Percentiles rank a stretch among this genome's conserved stretches.
Conservation (phyloP, 2,329 filamentous ascomycete species). For the Uncinocarpus reesii region DNA sequence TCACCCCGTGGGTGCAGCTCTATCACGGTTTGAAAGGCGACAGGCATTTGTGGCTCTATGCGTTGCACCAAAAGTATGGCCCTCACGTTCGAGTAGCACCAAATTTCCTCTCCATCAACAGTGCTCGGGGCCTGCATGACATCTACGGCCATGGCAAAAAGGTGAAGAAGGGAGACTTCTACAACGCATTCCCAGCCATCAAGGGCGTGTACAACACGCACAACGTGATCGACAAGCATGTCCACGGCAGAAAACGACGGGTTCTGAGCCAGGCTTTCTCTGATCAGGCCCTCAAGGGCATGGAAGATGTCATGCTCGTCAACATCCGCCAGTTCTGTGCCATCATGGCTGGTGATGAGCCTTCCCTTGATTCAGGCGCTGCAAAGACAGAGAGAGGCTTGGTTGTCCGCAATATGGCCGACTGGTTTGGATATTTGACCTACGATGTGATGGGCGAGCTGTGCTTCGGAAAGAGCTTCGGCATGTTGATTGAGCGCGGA, state of each 20-base stretch:
- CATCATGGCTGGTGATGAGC: conserved; percentile 14
- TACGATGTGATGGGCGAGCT: conserved; percentile 33
- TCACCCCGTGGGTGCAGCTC: conserved; percentile 16
- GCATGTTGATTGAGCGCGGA: conserved; percentile 36
- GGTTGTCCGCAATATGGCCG: conserved; percentile 21
- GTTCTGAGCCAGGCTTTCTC: conserved; percentile 26
- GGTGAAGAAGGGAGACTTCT: conserved; percentile 24
- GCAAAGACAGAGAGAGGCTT: conserved; percentile 11
- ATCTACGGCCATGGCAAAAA: conserved; percentile 34
- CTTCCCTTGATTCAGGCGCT: conserved; percentile 17
- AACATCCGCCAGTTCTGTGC: conserved; percentile 17
- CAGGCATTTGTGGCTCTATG: conserved; percentile 16
- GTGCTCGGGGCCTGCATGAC: conserved; percentile 54
- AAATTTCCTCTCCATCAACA: conserved; percentile 69
- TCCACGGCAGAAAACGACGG: conserved; percentile 21
- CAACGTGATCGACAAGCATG: conserved; percentile 19
- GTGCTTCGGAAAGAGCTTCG: conserved; percentile 28
- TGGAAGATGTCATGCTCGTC: conserved; percentile 18
- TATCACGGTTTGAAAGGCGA: conserved; percentile 16
- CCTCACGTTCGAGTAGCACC: conserved; percentile 63
- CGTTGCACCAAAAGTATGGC: conserved; percentile 23
- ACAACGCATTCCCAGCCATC: conserved; percentile 34
- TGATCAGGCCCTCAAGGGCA: conserved; percentile 21
- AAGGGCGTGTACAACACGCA: conserved; percentile 18
- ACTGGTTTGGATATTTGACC: conserved; percentile 25